Conservation (phyloP, 495 filamentous ascomycete genomes). For the Xylaria bambusicola region DNA sequence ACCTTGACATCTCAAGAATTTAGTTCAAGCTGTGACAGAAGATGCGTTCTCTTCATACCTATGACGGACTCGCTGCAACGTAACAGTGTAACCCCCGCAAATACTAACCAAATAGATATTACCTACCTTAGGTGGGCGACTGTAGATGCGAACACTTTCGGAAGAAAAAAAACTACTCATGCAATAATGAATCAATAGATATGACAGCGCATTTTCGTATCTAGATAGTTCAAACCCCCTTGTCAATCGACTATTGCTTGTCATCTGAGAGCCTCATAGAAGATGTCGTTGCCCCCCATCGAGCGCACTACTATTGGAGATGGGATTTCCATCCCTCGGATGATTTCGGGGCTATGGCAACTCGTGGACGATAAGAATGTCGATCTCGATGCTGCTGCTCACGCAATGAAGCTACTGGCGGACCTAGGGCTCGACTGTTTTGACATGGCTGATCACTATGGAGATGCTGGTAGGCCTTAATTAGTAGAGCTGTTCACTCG, state of each 20-base stretch:
- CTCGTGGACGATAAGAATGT: conserved; percentile 39
- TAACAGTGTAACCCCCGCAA: conserved; percentile 7
- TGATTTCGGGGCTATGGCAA: conserved; percentile 47
- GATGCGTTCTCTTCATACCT: no score
- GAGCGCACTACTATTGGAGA: conserved; percentile 19
- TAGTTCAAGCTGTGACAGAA: no score
- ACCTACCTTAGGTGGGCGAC: no score
- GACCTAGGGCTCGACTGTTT: conserved; percentile 15
- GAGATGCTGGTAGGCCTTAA: conserved; percentile 37
- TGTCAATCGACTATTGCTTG: background rate
- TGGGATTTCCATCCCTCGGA: conserved; percentile 31
- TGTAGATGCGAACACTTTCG: no score
- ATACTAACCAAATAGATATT: background rate
- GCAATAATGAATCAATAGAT: no score
- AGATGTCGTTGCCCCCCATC: no score
- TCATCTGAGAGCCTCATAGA: background rate
- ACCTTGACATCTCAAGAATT: no score
- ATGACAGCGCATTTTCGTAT: no score
- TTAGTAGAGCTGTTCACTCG: conserved; percentile 3
- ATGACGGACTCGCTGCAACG: background rate
- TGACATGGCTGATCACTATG: conserved; percentile 49
- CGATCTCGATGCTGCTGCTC: conserved; percentile 27
- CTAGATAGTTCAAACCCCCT: no score
- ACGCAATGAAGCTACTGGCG: conserved; percentile 31
- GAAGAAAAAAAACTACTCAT: no score